Percentiles rank a stretch among this genome's conserved stretches.
Conservation (phyloP, 371 early-diverging fungal species). For the Mortierella sp. region DNA sequence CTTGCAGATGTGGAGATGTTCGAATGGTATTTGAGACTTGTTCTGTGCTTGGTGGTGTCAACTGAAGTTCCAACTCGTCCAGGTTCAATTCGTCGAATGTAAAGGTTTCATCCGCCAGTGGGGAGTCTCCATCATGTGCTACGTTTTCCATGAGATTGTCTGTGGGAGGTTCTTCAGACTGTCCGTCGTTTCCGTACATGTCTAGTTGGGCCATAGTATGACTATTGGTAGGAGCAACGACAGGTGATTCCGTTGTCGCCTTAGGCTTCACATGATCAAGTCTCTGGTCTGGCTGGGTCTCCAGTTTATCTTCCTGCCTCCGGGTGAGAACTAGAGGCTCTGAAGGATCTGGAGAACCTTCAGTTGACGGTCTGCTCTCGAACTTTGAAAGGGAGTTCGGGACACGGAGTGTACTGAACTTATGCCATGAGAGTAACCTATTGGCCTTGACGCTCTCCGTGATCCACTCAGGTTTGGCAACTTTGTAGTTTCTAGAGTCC, state of each 20-base stretch:
- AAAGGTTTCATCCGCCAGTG: slow-evolving; percentile 7
- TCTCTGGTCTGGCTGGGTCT: too few relatives aligned
- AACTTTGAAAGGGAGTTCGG: slow-evolving; percentile 24
- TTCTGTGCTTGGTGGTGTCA: slow-evolving; percentile 2
- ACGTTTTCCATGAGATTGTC: too few relatives aligned
- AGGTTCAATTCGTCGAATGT: slow-evolving; percentile 16
- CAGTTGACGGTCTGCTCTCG: not conserved
- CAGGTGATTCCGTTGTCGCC: too few relatives aligned
- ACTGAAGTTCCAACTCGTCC: slow-evolving; percentile 18
- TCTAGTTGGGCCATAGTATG: too few relatives aligned
- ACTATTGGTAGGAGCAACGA: too few relatives aligned
- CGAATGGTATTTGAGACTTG: not conserved
- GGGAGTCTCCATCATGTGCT: too few relatives aligned
- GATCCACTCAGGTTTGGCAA: slow-evolving; percentile 86
- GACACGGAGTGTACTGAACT: slow-evolving; percentile 58
- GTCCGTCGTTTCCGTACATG: too few relatives aligned
- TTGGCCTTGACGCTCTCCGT: slow-evolving; percentile 69
- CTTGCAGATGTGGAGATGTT: too few relatives aligned
- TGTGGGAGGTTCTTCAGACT: too few relatives aligned
- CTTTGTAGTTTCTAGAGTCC: slow-evolving; percentile 65
- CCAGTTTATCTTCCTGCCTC: too few relatives aligned
- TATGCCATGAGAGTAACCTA: slow-evolving; percentile 71
- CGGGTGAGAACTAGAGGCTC: not conserved
- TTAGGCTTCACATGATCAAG: too few relatives aligned
- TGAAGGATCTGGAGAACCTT: not conserved